Percentiles rank a stretch among this genome's conserved stretches.
Evolutionary conservation across 139 green algal genomes (phyloP).

Genomic region (Chlorella sp.): DNA sequence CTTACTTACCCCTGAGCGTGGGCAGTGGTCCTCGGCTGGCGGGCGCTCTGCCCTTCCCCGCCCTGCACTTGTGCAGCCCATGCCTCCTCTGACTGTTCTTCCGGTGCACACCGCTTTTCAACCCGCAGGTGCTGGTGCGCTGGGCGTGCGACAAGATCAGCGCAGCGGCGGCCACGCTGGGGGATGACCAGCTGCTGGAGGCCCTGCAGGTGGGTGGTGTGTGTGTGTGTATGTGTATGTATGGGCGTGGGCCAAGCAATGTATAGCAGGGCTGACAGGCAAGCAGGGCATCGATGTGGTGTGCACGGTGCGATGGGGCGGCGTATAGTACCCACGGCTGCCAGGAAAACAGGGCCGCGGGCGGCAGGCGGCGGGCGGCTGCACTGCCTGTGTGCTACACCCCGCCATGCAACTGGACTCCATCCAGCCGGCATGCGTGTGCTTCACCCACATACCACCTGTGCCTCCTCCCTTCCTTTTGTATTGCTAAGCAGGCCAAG

Average conservation of each 20-base stretch:
- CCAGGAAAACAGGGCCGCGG: too few relatives aligned
- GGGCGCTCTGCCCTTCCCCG: too few relatives aligned
- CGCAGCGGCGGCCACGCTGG: slow-evolving; percentile 29
- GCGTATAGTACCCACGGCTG: too few relatives aligned
- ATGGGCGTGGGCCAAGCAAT: too few relatives aligned
- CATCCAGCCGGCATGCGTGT: background rate
- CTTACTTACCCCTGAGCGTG: too few relatives aligned
- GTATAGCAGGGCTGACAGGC: too few relatives aligned
- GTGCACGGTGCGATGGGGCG: too few relatives aligned
- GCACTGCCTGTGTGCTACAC: background rate
- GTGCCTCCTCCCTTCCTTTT: background rate
- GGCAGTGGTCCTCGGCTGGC: background rate
- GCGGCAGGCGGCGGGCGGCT: background rate
- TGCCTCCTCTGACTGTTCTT: too few relatives aligned
- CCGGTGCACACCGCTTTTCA: background rate
- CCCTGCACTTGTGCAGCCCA: too few relatives aligned
- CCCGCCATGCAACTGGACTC: background rate
- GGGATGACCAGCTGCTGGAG: slow-evolving; percentile 72
- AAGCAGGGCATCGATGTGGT: too few relatives aligned
- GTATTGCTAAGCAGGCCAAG: slow-evolving; percentile 47
- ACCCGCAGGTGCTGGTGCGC: slow-evolving; percentile 66
- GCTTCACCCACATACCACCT: background rate
- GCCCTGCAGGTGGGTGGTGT: slow-evolving; percentile 43
- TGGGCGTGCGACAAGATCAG: slow-evolving; percentile 89
- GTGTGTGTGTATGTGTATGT: background rate